Evolutionary conservation across 2,329 filamentous ascomycete species (phyloP), one percentile per base, ranked within the genome.

Genomic region (Sphaerulina populicola): DNA sequence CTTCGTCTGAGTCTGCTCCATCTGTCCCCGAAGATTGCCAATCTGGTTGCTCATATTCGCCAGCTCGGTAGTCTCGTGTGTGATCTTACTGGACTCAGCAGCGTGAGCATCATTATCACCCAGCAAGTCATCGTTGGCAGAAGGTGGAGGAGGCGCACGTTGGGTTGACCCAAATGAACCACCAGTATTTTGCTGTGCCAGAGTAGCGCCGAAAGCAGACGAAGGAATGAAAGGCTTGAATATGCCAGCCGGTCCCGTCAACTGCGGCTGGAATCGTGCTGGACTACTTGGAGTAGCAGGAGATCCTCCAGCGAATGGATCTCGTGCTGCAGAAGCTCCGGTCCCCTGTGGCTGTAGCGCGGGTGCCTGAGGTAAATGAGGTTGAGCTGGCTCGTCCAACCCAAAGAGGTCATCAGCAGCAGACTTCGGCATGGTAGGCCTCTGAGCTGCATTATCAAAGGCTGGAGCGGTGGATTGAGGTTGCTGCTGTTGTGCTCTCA

Each of bases 31-130:
- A 49, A 98, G 72, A 2, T 86, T 91, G 30, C 88, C 84, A 57
- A 98, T 88, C 68, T 97, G 93, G 67, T 94, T 97, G 0, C 91
- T 96, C 60, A 98, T 77, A 66, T 98, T 97, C 46, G 90, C 93
- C 52, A 98, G 77, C 68, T 98, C 93, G 0, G 86, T 85, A 2
- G 90, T 93, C 65, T 98, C 93, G 57, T 83, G 85, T 0, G 86
- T 93, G 23, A 97, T 74, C 67, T 86, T 94, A 68, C 86, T 93
- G 70, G 84, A 91, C 49, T 90, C 82, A 63, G 94, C 89, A 1
- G 86, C 85, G 44, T 60, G 57, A 7, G 62, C 58, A 58, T 97
- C 91, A 58, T 83, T 85, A 61, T 96, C 90, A 12, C 87, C 88
- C n/a, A 98, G 77, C 6, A 97, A 77, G 68, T 97, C 93, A 62